These are phyloP conservation scores for Tuber indicum DNA, from an alignment of 495 filamentous ascomycete species.

Conservation along the genomic window DNA sequence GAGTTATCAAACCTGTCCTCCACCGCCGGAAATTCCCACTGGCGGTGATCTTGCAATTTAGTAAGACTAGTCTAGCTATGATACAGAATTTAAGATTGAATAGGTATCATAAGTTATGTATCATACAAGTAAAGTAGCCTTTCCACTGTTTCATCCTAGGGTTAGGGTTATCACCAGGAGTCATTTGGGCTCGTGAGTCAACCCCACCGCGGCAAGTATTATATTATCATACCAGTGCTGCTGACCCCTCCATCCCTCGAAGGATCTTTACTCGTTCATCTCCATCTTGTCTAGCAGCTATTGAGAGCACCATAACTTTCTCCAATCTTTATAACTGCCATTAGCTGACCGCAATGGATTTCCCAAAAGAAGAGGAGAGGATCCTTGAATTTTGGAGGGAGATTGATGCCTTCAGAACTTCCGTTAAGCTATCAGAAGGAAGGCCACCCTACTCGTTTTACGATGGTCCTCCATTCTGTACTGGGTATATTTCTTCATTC, in stretches of 20 bases:
- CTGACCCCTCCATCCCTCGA: conserved; percentile 28
- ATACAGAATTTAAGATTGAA: too few species aligned
- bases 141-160: neutral
- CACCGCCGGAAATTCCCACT: neutral
- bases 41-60: neutral
- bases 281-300: neutral
- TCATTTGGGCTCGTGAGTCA: conserved; percentile 32
- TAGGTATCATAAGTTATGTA: too few species aligned
- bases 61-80: too few species aligned
- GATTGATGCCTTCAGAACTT: conserved; percentile 69
- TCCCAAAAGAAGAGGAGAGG: conserved; percentile 80
- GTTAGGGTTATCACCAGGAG: conserved; percentile 20
- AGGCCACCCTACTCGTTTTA: conserved; percentile 76
- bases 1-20: too few species aligned
- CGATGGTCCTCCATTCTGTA: conserved; percentile 59
- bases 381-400: conserved; percentile 77
- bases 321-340: conserved; percentile 6
- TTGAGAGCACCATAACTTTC: neutral
- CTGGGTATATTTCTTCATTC: conserved; percentile 43
- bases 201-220: conserved; percentile 18
- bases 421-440: conserved; percentile 59
- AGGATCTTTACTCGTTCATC: neutral
- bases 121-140: too few species aligned
- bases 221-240: conserved; percentile 2
- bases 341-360: conserved; percentile 58